These are phyloP conservation scores for Citropsis articulata DNA, from an alignment of 345 rosid species.

Conservation along the genomic window DNA sequence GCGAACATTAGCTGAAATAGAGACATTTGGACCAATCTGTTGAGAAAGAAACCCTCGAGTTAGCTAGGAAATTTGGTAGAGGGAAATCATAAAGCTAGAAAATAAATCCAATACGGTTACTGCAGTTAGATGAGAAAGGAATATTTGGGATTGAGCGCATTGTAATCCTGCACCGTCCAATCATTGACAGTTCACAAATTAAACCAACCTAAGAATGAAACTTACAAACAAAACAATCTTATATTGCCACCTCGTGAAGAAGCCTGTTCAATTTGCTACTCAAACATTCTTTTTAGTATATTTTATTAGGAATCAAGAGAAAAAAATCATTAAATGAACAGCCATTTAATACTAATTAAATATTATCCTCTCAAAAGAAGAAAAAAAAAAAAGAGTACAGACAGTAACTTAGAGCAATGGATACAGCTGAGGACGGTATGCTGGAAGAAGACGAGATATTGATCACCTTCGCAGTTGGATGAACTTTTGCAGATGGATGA, in stretches of 20 bases:
- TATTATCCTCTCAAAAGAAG: not conserved
- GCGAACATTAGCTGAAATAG: constrained; percentile 64
- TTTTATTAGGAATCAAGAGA: not conserved
- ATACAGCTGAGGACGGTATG: not conserved
- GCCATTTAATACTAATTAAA: not conserved
- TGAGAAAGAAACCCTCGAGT: not conserved
- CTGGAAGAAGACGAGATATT: not conserved
- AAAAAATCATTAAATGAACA: not conserved
- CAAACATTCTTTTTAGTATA: not conserved
- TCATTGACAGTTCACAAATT: not conserved
- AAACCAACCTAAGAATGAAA: not conserved
- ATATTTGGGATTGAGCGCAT: too few species aligned
- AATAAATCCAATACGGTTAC: not conserved
- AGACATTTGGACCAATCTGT: constrained; percentile 67
- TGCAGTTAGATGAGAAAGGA: not conserved
- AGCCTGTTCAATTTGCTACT: not conserved
- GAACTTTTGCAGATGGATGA: constrained; percentile 85
- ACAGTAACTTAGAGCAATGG: not conserved
- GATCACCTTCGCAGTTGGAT: constrained; percentile 77
- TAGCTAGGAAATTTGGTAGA: not conserved
- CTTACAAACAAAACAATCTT: not conserved
- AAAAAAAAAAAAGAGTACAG: not conserved
- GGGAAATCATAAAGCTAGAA: not conserved
- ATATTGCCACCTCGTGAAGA: not conserved
- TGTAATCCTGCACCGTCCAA: not conserved